Percentiles rank a stretch among this genome's conserved stretches.
phyloP scores from a whole-genome alignment of 345 rosid genomes.

The Mallotus nudiflorus region DNA sequence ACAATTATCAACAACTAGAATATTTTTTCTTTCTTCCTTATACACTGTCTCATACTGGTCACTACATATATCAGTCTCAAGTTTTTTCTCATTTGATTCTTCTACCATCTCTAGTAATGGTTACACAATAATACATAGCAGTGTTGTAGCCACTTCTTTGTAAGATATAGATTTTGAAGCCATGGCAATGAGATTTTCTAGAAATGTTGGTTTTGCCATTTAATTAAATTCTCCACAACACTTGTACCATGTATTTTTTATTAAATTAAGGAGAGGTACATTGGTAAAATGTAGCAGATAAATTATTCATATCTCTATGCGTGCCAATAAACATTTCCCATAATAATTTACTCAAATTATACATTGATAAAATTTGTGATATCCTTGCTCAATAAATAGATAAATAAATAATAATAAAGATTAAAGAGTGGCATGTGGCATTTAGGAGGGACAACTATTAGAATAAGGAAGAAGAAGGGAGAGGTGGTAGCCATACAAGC shows the following conservation, averaged over 20 bases:
- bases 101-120: constrained; percentile 41
- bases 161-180: constrained; percentile 60
- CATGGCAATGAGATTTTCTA: constrained; percentile 37
- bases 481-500: no score
- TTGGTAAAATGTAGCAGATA: no score
- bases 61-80: constrained; percentile 33
- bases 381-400: no score
- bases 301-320: no score
- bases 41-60: constrained; percentile 24
- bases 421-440: no score
- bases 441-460: no score
- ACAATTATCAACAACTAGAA: constrained; percentile 24
- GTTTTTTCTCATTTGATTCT: constrained; percentile 33
- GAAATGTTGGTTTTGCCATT: constrained; percentile 36
- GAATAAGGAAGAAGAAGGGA: no score
- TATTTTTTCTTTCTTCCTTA: constrained; percentile 26
- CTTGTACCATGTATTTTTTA: constrained; percentile 22
- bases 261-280: no score
- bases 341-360: no score
- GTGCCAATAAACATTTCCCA: no score
- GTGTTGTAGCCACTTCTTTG: constrained; percentile 66
- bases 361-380: no score
- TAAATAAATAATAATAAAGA: no score
- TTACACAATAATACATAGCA: constrained; percentile 61
- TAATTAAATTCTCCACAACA: constrained; percentile 26